Evolutionary conservation across 345 rosid species (phyloP), one percentile per base, ranked within the genome.

Genomic region (Brassica nigra): DNA sequence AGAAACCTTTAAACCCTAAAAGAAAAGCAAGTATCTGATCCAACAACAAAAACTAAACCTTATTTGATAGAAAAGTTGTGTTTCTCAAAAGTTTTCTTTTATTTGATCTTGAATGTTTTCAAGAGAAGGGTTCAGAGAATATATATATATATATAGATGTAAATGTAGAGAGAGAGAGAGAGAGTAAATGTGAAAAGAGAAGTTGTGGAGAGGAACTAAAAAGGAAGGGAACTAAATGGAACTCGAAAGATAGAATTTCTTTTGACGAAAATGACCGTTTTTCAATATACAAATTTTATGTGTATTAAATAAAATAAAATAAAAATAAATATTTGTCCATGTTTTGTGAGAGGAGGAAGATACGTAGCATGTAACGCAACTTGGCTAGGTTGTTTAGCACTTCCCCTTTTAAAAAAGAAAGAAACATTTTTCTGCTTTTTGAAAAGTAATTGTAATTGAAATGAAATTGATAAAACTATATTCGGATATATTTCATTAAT

Each of bases 321-420:
- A 63, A 30, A 36, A 1, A 18, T 5, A 8, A 15, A 8, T 15
- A 27, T 55, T 20, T 64, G 15, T 71, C 59, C 81, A 66, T 71
- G 76, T 67, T 78, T 74, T 73, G 80, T 75, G 34, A 68, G 81
- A 65, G 64, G 84, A 78, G 75, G 73, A 62, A 84, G 92, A 87
- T 86, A 87, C 95, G 92, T 90, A 88, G 82, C 20, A 70, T 73
- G 79, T 83, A 78, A 89, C 88, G 88, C 86, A 86, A 84, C 87
- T 85, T 49, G 76, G 82, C 73, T 70, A 64, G 80, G 86, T 78
- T 78, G 80, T 76, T 86, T 84, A 33, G 79, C 83, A 80, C 71
- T 68, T 30, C 74, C 74, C 39, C 54, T 20, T 81, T 76, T 75
- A 0, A 23, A 66, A 69, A 75, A 75, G 20, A 61, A 36, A 73